Percentiles rank a stretch among this genome's conserved stretches.
Evolutionary conservation across 2,329 filamentous ascomycete genomes (phyloP).

Genomic region (Ophioceras dolichostomum): DNA sequence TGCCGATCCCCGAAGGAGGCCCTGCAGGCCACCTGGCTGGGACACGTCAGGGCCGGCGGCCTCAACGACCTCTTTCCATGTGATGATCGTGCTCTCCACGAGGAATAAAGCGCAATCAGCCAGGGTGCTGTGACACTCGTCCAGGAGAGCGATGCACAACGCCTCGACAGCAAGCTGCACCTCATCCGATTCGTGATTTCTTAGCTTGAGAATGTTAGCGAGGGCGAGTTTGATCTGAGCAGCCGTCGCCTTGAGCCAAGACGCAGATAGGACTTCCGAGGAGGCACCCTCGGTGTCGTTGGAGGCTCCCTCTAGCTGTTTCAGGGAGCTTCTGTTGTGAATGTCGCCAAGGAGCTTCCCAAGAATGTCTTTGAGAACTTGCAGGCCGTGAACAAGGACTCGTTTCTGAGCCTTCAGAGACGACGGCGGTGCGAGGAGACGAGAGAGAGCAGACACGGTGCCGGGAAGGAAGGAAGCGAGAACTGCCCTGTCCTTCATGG

Average conservation of each 20-base stretch:
- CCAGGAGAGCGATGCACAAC: constrained; percentile 63
- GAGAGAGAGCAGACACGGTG: constrained; percentile 70
- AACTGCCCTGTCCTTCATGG: constrained; percentile 58
- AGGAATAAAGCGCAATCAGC: constrained; percentile 57
- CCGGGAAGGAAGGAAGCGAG: constrained; percentile 81
- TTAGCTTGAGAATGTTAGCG: constrained; percentile 62
- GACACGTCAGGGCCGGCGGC: constrained; percentile 10
- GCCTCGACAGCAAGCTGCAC: constrained; percentile 55
- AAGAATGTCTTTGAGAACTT: constrained; percentile 42
- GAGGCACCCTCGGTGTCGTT: constrained; percentile 12
- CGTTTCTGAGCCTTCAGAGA: constrained; percentile 40
- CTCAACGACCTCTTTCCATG: constrained; percentile 41
- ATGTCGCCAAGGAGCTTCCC: constrained; percentile 46
- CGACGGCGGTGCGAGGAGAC: constrained; percentile 57
- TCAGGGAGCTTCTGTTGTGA: constrained; percentile 33
- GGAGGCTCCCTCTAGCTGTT: constrained; percentile 6
- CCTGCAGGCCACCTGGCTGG: neutral
- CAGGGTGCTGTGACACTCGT: constrained; percentile 67
- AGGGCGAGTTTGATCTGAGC: constrained; percentile 76
- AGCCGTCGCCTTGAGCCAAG: constrained; percentile 72
- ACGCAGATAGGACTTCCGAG: constrained; percentile 27
- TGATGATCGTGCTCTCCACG: constrained; percentile 67
- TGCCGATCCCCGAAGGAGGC: neutral
- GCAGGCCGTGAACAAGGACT: constrained; percentile 51
- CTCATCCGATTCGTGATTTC: constrained; percentile 55